Evolutionary conservation across 2,329 filamentous ascomycete species (phyloP), one percentile per base, ranked within the genome.

Genomic region (Phyllosticta capitalensis): DNA sequence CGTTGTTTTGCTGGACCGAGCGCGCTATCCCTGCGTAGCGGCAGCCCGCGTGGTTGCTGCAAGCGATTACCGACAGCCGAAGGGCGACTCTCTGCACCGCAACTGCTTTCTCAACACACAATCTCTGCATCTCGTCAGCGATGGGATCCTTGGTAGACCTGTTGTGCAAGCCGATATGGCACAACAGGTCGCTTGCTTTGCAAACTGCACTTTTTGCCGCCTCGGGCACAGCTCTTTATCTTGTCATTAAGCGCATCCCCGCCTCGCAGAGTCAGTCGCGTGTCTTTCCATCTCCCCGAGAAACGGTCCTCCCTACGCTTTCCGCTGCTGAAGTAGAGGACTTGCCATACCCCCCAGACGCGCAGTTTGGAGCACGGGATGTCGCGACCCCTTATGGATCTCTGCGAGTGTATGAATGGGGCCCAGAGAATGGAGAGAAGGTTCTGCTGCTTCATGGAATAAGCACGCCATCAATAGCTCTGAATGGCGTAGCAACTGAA

Each of bases 381-480:
- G 83, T 94, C 17, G 69, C 76, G 12, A 87, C 84, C 3, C 83
- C 85, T 3, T 91, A 89, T 68, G 89, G 90, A 17, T 82, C 76
- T 4, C 82, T 89, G 62, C 78, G 86, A 52, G 85, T 89, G 2
- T 92, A 90, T 69, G 90, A 95, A 76, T 94, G 86, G 81, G 90
- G 90, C 0, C 87, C 88, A 0, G 79, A 83, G 61, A 75, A 80
- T 38, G 89, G 89, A 1, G 80, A 83, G 26, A 90, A 86, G 67
- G 84, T 92, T 1, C 74, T 95, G 14, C 75, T 95, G 24, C 74
- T 95, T 17, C 90, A 92, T 71, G 90, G 90, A 5, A 92, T 94
- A 66, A 88, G 84, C 55, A 94, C 89, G 5, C 90, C 90, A 0
- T 85, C 84, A 62, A 76, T 92, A 54, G 81, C 88, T 0, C 74